Conservation (phyloP, 306 rosid genomes). For the Vigna mungo region DNA sequence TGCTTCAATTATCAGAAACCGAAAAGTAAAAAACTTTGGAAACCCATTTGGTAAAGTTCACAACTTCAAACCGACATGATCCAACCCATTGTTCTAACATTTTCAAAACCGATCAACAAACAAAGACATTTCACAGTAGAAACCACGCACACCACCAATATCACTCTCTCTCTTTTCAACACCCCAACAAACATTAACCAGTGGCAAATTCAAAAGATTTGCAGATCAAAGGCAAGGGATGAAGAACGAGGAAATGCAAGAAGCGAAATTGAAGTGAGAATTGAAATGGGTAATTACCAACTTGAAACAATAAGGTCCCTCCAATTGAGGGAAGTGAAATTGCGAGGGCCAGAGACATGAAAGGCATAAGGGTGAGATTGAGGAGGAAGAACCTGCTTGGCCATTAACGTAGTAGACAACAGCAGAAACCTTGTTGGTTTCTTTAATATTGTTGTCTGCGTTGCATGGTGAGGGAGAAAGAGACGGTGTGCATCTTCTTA, state of each 20-base stretch:
- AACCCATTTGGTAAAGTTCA: constrained; percentile 36
- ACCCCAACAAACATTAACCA: neutral
- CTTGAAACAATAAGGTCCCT: constrained; percentile 79
- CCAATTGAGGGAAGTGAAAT: constrained; percentile 79
- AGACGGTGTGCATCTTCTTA: neutral
- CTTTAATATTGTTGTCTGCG: constrained; percentile 37
- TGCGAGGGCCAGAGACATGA: constrained; percentile 95
- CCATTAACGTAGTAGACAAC: constrained; percentile 47
- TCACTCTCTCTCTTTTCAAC: neutral
- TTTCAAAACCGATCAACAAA: constrained; percentile 2
- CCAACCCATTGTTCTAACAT: constrained; percentile 37
- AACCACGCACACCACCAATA: neutral
- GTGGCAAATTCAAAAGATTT: constrained; percentile 2
- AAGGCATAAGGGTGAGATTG: constrained; percentile 83
- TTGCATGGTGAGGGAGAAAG: constrained; percentile 25
- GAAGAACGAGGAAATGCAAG: constrained; percentile 15
- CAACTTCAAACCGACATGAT: constrained; percentile 17
- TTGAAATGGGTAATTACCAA: constrained; percentile 67
- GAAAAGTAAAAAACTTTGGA: neutral
- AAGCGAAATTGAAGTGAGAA: neutral
- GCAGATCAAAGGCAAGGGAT: neutral
- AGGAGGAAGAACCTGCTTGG: constrained; percentile 36
- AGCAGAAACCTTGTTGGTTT: constrained; percentile 1
- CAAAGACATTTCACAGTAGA: neutral
- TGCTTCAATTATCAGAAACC: constrained; percentile 31